These are phyloP conservation scores for Dichotomopilus funicola DNA, from an alignment of 2,329 filamentous ascomycete genomes.

Conservation along the genomic window DNA sequence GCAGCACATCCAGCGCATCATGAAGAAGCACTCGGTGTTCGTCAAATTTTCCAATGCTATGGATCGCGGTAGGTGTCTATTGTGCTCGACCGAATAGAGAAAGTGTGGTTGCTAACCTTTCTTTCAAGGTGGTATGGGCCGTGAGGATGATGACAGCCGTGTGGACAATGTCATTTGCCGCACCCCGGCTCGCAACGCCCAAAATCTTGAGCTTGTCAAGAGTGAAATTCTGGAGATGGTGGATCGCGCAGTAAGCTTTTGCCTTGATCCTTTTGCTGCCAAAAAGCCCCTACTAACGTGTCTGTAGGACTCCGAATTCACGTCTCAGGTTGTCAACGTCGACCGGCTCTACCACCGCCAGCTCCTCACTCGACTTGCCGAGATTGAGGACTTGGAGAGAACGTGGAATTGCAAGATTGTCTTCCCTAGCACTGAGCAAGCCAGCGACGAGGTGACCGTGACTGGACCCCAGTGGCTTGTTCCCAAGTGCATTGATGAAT, in stretches of 20 bases:
- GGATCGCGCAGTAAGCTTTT: slow-evolving; percentile 68
- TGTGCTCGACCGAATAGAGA: neutral
- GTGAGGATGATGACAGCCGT: slow-evolving; percentile 96
- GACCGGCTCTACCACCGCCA: slow-evolving; percentile 94
- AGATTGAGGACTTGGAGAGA: slow-evolving; percentile 93
- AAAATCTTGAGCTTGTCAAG: slow-evolving; percentile 94
- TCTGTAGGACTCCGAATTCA: slow-evolving; percentile 82
- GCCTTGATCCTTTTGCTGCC: slow-evolving; percentile 2
- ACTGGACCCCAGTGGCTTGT: slow-evolving; percentile 98
- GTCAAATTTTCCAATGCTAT: slow-evolving; percentile 99
- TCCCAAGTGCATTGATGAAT: slow-evolving; percentile 90
- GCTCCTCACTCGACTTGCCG: slow-evolving; percentile 76
- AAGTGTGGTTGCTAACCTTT: slow-evolving; percentile 20
- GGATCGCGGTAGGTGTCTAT: slow-evolving; percentile 62
- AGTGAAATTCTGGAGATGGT: slow-evolving; percentile 99
- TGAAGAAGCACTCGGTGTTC: slow-evolving; percentile 99
- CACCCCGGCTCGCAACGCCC: slow-evolving; percentile 91
- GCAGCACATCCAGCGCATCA: slow-evolving; percentile 97
- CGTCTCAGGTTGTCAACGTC: slow-evolving; percentile 86
- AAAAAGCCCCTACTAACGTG: slow-evolving; percentile 1
- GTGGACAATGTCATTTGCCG: slow-evolving; percentile 99
- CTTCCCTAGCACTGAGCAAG: slow-evolving; percentile 95
- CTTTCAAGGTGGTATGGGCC: slow-evolving; percentile 60
- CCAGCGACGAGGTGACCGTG: slow-evolving; percentile 91
- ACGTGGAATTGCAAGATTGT: slow-evolving; percentile 99